These are phyloP conservation scores for Fraxinus excelsior DNA, from an alignment of 257 asterid genomes.

Conservation along the genomic window DNA sequence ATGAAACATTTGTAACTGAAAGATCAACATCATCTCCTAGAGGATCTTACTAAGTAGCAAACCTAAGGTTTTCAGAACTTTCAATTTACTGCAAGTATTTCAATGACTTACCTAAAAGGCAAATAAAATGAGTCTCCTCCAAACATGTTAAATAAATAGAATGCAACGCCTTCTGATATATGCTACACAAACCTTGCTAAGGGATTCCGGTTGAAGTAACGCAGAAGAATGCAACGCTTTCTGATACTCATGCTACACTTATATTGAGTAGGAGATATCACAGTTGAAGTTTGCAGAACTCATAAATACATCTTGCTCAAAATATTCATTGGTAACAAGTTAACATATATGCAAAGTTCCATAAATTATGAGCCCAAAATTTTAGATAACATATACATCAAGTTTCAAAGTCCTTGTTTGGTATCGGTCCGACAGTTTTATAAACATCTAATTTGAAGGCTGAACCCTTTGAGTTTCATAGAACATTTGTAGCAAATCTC, in stretches of 20 bases:
- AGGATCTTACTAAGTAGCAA: neutral
- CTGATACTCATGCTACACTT: neutral
- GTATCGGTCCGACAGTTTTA: neutral
- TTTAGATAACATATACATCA: neutral
- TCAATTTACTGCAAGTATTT: neutral
- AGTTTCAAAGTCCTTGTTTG: constrained; percentile 15
- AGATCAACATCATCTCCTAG: neutral
- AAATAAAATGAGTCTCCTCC: neutral
- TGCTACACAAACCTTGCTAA: too few species aligned
- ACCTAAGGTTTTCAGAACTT: neutral
- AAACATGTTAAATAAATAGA: neutral
- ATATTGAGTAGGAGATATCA: neutral
- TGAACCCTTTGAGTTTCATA: neutral
- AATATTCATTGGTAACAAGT: neutral
- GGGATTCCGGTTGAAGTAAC: neutral
- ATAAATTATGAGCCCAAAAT: neutral
- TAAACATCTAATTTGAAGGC: neutral
- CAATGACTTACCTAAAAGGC: neutral
- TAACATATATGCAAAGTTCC: neutral
- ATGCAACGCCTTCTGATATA: neutral
- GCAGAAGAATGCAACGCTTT: neutral
- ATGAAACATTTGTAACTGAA: neutral
- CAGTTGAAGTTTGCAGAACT: neutral
- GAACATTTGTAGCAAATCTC: constrained; percentile 1
- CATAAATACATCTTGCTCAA: neutral